Evolutionary conservation across 768 basidiomycete species (phyloP), one percentile per base, ranked within the genome.

Genomic region (Vararia minispora): DNA sequence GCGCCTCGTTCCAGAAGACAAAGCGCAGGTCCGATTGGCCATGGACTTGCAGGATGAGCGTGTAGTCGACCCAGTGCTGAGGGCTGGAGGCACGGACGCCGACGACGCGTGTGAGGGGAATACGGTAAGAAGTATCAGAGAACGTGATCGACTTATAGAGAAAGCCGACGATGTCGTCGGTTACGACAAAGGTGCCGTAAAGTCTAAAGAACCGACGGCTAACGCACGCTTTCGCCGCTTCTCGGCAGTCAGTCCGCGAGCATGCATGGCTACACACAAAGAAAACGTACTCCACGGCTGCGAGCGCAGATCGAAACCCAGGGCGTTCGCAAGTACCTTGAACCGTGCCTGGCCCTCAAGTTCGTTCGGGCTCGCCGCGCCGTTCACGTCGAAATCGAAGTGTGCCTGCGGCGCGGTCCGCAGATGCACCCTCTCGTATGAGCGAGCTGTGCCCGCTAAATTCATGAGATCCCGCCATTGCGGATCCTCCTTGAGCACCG

Each of bases 141-240:
- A 42, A 42, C 18, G 39, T 26, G 11, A 42, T 16, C 12, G 47
- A 42, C 8, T 42, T 44, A 8, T 43, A 45, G 43, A 43, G 46
- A 30, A 48, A 48, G n/a, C 47, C 47, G 32, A 48, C 28, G 14
- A 24, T 31, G 11, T 48, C 47, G 16, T 26, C 28, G 24, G 27
- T 48, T 13, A 43, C 33, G 12, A 41, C 47, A 6, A 48, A 40
- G 16, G 40, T 27, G 8, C 47, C 47, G 6, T 27, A 12, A 25
- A 37, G 24, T 11, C 26, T 29, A 13, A 29, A 29, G 24, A 48
- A n/a, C n/a, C 40, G 41, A 24, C 45, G 35, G 17, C 42, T 44
- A 1, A 25, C 38, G 23, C 39, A 40, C 12, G 47, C 47, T 12
- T 18, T 13, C 13, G 37, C 17, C n/a, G 42, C 47, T 48, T 17